These are phyloP conservation scores for Irpex lacteus DNA, from an alignment of 1,284 basidiomycete genomes.

Conservation along the genomic window DNA sequence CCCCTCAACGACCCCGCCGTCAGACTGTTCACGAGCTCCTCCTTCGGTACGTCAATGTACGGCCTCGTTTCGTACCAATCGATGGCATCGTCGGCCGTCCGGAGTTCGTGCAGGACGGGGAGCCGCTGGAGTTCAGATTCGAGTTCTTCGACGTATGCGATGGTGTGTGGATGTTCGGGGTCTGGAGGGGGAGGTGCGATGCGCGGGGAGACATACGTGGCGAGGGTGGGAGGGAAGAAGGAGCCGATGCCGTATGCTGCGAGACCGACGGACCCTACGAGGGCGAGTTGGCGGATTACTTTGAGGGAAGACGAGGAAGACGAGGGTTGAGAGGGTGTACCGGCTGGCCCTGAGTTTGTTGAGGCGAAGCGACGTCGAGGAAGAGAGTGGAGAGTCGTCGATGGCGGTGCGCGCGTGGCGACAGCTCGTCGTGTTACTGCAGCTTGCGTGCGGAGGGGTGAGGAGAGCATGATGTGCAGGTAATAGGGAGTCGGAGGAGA, in stretches of 20 bases:
- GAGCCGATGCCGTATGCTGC: conserved; percentile 53
- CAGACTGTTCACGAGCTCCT: conserved; percentile 73
- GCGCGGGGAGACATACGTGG: conserved; percentile 68
- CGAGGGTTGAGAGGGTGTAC: not conserved
- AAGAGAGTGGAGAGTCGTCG: too few species aligned
- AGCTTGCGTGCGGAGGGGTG: too few species aligned
- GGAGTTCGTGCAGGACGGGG: conserved; percentile 54
- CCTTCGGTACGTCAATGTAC: conserved; percentile 67
- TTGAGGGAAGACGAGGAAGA: not conserved
- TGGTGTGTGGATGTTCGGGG: conserved; percentile 59
- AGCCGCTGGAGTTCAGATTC: conserved; percentile 72
- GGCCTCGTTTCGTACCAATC: conserved; percentile 81
- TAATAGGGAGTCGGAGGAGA: too few species aligned
- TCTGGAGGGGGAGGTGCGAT: conserved; percentile 68
- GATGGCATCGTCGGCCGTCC: conserved; percentile 42
- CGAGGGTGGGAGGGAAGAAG: conserved; percentile 59
- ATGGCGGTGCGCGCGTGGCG: too few species aligned
- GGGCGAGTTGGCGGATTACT: conserved; percentile 14
- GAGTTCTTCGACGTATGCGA: conserved; percentile 56
- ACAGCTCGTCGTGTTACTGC: not conserved
- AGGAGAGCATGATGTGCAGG: too few species aligned
- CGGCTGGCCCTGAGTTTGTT: not conserved
- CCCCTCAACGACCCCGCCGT: conserved; percentile 85
- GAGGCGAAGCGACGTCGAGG: not conserved
- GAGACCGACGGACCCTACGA: conserved; percentile 19